Conservation (phyloP, 2,329 filamentous ascomycete genomes). For the Ophiostoma fasciatum region DNA sequence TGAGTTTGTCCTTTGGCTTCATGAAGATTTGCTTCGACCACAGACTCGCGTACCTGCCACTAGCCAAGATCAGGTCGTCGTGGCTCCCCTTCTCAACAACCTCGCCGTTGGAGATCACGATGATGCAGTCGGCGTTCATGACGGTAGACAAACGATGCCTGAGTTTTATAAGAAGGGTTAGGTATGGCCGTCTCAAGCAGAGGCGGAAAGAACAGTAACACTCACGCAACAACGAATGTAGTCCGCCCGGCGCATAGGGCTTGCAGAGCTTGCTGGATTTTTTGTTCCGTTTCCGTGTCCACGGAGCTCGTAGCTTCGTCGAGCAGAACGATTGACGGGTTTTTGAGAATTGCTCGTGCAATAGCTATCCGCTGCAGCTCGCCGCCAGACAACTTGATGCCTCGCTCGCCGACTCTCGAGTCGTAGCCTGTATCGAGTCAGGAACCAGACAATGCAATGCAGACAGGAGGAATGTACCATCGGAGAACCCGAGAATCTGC, state of each 20-base stretch:
- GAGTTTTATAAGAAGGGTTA: too few species aligned
- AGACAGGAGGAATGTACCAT: slow-evolving; percentile 20
- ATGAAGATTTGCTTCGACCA: slow-evolving; percentile 47
- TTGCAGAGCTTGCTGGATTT: slow-evolving; percentile 47
- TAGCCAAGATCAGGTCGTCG: slow-evolving; percentile 38
- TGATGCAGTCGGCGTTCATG: slow-evolving; percentile 52
- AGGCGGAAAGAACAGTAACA: slow-evolving; percentile 6
- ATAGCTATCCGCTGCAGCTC: slow-evolving; percentile 54
- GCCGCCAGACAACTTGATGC: slow-evolving; percentile 48
- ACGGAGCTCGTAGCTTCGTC: slow-evolving; percentile 71
- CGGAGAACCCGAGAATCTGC: slow-evolving; percentile 37
- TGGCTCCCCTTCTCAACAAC: slow-evolving; percentile 51
- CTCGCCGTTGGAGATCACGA: slow-evolving; percentile 47
- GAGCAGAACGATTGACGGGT: slow-evolving; percentile 59
- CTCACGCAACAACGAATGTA: slow-evolving; percentile 51
- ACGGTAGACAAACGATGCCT: slow-evolving; percentile 58
- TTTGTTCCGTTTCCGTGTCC: slow-evolving; percentile 53
- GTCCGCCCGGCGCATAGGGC: slow-evolving; percentile 45
- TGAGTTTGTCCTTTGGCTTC: slow-evolving; percentile 28
- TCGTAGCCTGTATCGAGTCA: slow-evolving; percentile 24
- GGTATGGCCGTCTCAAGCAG: not conserved
- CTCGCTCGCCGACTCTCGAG: slow-evolving; percentile 35
- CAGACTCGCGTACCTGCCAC: slow-evolving; percentile 47
- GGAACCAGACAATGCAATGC: slow-evolving; percentile 1
- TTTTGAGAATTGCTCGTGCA: slow-evolving; percentile 57